A percentile compares a stretch with the other conserved stretches of the same genome.
These are phyloP conservation scores for Phytopythium aichiense DNA, from an alignment of 352 stramenopile species.

Conservation along the genomic window DNA sequence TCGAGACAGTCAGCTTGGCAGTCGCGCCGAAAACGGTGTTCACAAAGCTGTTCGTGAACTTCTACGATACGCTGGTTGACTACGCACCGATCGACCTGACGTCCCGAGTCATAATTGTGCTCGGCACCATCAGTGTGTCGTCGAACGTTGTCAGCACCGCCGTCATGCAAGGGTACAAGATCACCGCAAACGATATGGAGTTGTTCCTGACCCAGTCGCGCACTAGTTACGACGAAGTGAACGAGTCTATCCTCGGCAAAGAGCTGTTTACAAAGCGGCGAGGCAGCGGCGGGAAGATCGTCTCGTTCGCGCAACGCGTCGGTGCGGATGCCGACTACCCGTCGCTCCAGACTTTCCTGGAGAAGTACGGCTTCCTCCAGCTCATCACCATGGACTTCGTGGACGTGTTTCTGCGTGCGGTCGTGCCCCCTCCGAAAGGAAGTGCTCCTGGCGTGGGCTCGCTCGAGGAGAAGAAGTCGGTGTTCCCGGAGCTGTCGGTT, in stretches of 20 bases:
- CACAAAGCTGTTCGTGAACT: conserved; percentile 85
- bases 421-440: conserved; percentile 36
- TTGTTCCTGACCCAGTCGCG: conserved; percentile 65
- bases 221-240: conserved; percentile 67
- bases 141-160: conserved; percentile 85
- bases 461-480: conserved; percentile 29
- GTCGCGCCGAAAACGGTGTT: conserved; percentile 78
- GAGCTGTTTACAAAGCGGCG: conserved; percentile 34
- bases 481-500: conserved; percentile 68
- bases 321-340: conserved; percentile 41
- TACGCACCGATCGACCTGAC: conserved; percentile 61
- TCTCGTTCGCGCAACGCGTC: conserved; percentile 7
- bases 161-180: conserved; percentile 87
- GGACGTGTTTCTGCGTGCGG: conserved; percentile 74
- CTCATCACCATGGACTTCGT: conserved; percentile 84
- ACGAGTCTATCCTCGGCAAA: conserved; percentile 61
- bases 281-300: conserved; percentile 15
- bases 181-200: conserved; percentile 63
- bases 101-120: conserved; percentile 69
- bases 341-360: conserved; percentile 73
- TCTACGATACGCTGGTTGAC: conserved; percentile 79
- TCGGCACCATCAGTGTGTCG: conserved; percentile 71
- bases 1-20: conserved; percentile 61
- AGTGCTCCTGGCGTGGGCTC: conserved; percentile 6
- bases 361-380: conserved; percentile 80